Base-by-base conservation (phyloP, 2,329 filamentous ascomycete genomes). In the Podosphaera fusca region DNA sequence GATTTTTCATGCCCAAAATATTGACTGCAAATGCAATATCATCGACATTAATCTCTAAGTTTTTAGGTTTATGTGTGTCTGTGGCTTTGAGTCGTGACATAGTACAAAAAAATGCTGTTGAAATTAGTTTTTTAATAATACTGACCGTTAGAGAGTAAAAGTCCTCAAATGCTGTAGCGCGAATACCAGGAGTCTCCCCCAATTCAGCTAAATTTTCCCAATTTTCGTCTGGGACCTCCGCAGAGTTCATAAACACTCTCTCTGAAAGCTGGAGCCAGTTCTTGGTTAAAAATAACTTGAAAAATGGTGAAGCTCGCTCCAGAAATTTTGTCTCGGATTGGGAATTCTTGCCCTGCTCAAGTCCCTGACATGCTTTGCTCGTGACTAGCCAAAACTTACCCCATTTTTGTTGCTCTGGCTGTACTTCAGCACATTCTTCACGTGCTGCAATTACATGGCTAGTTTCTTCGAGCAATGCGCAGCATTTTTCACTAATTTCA, bases 161-260 rank as follows among this genome's bases (percentile, higher is more conserved):
- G 62, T 92, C 86, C 4, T 78, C 75, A n/a, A 94, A 75, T 0
- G 85, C 81, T 1, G 85, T 88, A 5, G 81, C 77, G 62, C 84
- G 81, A 30, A 95, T 78, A 0, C 83, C 79, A 0, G 88, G 88
- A 2, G 72, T 72, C 57, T 78, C 74, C 56, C 67, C 67, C 34
- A 56, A 50, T n/a, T 76, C 74, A 29, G 75, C 74, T 6, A 85
- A 63, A 45, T 72, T 73, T 38, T 71, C 72, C 86, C 85, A 94
- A 65, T 86, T 88, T 57, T 78, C 75, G 56, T 80, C 77, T 10
- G 73, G 70, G 1, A 72, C 67, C 10, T 75, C 74, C 59, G 71
- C 72, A 30, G 70, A 63, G 59, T 89, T 90, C 86, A 94, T 90
- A 66, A 90, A 92, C 1, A 89, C 63, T 1, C 73, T 72, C 51